Evolutionary conservation across 805 yeast species (phyloP).

Genomic region (Spathaspora sp.): DNA sequence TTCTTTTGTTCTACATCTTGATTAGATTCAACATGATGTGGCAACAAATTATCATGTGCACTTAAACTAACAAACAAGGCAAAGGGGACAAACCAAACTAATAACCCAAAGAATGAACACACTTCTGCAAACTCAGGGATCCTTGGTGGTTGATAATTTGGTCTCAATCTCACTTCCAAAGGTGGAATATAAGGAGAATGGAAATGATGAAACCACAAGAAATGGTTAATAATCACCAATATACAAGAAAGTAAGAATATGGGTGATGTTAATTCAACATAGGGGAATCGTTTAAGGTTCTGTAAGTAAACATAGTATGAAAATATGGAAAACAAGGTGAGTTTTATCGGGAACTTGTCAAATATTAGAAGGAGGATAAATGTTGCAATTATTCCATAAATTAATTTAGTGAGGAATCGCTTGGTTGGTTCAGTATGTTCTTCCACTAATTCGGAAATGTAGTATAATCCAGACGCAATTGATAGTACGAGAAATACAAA

Average conservation of each 20-base stretch:
- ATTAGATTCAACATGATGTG: constrained; percentile 42
- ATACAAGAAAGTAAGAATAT: constrained; percentile 67
- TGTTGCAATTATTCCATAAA: constrained; percentile 54
- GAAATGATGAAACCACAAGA: constrained; percentile 86
- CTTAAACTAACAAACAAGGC: constrained; percentile 86
- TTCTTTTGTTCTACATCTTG: constrained; percentile 24
- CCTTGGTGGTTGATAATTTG: constrained; percentile 58
- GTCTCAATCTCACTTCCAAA: constrained; percentile 52
- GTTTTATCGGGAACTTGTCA: constrained; percentile 76
- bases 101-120: constrained; percentile 90
- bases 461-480: constrained; percentile 88
- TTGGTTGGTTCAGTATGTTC: constrained; percentile 87
- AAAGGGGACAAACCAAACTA: constrained; percentile 93
- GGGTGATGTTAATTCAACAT: constrained; percentile 70
- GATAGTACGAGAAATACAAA: constrained; percentile 42
- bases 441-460: constrained; percentile 87
- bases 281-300: constrained; percentile 80
- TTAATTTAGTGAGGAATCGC: constrained; percentile 59
- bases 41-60: constrained; percentile 87
- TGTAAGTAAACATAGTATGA: constrained; percentile 73
- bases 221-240: constrained; percentile 76
- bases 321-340: constrained; percentile 62
- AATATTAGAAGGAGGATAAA: constrained; percentile 58
- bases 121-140: constrained; percentile 85
- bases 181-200: constrained; percentile 71